Evolutionary conservation across 257 asterid genomes (phyloP), one percentile per base, ranked within the genome.

Genomic region (Solanum sejunctum): DNA sequence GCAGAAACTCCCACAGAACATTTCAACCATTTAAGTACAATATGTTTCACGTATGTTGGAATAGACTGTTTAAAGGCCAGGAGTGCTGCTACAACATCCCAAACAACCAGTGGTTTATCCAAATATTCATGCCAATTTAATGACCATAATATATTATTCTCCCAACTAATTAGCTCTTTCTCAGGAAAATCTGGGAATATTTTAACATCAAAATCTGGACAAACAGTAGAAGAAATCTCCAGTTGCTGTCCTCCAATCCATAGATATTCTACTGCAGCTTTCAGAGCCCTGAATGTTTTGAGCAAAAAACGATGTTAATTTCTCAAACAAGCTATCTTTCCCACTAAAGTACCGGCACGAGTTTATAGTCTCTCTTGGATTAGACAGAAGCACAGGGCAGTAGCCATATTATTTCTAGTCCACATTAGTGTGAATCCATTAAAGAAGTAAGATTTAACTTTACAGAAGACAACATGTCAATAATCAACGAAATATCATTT

Each of bases 191-290:
- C 94, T 70, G 93, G 92, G 85, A 89, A 91, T 58, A 66, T 81
- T 84, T 90, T 87, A 20, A 70, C 57, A 73, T 90, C 88, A 52
- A 86, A 86, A 83, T 92, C 93, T 64, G 87, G 84, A 88, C 67
- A 85, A 82, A 28, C 23, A 81, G 70, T 17, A 63, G 89, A 32
- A 71, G 90, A 86, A 83, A 85, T 81, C 89, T 90, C 94, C 88
- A 93, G 86, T 84, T 93, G 97, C 89, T 96, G 98, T 85, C 98
- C 98, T 85, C 98, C 99, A 83, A 94, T 91, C 98, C 98, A 95
- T 82, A 92, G 89, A 84, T 91, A 97, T 84, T 94, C 98, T 28
- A 97, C 85, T 47, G 95, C 93, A 84, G 97, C 95, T 88, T 84
- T 95, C 72, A 87, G 92, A 51, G 92, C 84, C 90, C 98, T 94